These are phyloP conservation scores for Mycena crocata DNA, from an alignment of 768 basidiomycete genomes.

Conservation along the genomic window DNA sequence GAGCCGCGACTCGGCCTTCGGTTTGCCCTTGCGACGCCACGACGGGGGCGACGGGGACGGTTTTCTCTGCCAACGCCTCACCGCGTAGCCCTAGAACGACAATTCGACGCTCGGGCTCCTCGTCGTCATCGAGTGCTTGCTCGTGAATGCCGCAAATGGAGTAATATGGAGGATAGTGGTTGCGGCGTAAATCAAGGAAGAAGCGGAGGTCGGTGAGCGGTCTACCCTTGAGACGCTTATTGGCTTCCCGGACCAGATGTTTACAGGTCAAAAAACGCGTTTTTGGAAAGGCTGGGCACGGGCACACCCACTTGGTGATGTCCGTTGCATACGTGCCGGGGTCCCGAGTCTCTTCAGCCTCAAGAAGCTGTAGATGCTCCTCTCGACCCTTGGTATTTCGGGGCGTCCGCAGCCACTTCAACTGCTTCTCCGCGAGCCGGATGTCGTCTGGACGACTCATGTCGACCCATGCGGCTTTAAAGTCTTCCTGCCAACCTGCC, in stretches of 20 bases:
- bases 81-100: too few relatives aligned
- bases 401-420: constrained; percentile 20
- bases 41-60: too few relatives aligned
- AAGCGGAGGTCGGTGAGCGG: constrained; percentile 28
- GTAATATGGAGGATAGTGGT: constrained; percentile 27
- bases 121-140: not conserved
- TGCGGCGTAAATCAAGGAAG: constrained; percentile 21
- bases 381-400: not conserved
- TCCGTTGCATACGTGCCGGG: constrained; percentile 30
- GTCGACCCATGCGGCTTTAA: constrained; percentile 33
- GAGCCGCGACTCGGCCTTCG: too few relatives aligned
- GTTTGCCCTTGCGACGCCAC: too few relatives aligned
- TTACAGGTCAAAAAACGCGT: constrained; percentile 35
- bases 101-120: not conserved
- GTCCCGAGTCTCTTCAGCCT: constrained; percentile 22
- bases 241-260: constrained; percentile 32
- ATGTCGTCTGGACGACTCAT: constrained; percentile 33
- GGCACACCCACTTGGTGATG: constrained; percentile 33
- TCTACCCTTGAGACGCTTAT: constrained; percentile 15
- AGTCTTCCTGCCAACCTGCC: constrained; percentile 34
- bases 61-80: too few relatives aligned
- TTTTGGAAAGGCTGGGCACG: not conserved
- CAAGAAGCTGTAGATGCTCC: constrained; percentile 20
- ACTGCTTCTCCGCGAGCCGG: constrained; percentile 33
- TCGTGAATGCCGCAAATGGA: constrained; percentile 3